phyloP scores from a whole-genome alignment of 129 eudicot genomes.

The Apium graveolens region DNA sequence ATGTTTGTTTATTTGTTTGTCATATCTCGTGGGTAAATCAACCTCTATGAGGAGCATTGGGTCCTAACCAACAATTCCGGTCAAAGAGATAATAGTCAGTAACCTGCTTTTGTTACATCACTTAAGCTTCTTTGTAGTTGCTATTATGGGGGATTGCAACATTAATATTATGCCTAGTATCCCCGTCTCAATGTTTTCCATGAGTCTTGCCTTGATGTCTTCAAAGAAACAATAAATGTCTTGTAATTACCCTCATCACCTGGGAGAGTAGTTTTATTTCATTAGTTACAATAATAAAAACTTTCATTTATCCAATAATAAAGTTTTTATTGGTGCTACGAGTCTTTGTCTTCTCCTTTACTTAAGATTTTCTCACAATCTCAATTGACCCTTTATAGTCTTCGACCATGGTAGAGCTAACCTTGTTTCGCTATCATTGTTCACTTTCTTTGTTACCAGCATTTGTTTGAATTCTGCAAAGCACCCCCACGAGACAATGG shows the following conservation, averaged over 20 bases:
- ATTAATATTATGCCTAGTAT: not conserved
- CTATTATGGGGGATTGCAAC: not conserved
- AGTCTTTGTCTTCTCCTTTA: not conserved
- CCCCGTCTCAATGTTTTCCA: too few species aligned
- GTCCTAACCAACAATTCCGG: not conserved
- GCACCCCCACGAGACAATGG: not conserved
- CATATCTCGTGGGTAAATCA: not conserved
- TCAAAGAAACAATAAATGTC: not conserved
- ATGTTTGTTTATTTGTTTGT: not conserved
- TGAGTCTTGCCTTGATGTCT: not conserved
- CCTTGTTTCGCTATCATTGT: not conserved
- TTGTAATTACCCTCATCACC: not conserved
- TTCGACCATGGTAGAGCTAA: not conserved
- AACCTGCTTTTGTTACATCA: not conserved
- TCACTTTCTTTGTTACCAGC: not conserved
- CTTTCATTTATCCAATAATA: not conserved
- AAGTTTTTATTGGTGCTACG: not conserved
- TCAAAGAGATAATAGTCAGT: not conserved
- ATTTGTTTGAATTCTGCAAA: not conserved
- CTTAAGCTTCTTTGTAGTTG: not conserved
- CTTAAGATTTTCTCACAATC: not conserved
- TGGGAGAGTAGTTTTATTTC: not conserved
- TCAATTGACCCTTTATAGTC: not conserved
- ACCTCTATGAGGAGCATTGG: not conserved
- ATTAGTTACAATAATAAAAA: not conserved